These are phyloP conservation scores for Saturnispora halmiae DNA, from an alignment of 805 yeast species.

Conservation along the genomic window DNA sequence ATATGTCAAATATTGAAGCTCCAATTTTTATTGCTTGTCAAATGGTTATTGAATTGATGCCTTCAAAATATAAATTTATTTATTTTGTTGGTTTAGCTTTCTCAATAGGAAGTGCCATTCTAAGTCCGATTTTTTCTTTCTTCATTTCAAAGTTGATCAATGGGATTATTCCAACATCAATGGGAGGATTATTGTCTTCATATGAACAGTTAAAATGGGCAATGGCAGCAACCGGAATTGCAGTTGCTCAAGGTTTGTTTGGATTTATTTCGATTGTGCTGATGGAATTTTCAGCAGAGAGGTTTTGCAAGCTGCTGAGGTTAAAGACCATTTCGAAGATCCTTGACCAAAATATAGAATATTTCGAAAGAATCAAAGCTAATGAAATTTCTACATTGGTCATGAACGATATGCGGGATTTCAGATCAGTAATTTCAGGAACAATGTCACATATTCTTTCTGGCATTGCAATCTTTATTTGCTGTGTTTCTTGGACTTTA, in stretches of 20 bases:
- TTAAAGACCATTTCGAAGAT: constrained; percentile 39
- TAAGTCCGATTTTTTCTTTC: constrained; percentile 72
- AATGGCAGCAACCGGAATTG: constrained; percentile 48
- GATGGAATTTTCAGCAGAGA: constrained; percentile 54
- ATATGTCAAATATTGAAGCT: background rate
- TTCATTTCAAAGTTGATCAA: constrained; percentile 61
- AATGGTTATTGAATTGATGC: constrained; percentile 5
- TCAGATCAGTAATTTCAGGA: constrained; percentile 55
- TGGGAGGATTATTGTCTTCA: constrained; percentile 20
- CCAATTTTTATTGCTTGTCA: constrained; percentile 11
- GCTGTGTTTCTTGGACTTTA: constrained; percentile 74
- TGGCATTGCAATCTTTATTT: constrained; percentile 41
- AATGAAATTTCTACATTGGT: constrained; percentile 56
- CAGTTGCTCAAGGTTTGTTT: constrained; percentile 52
- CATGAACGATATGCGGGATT: constrained; percentile 75
- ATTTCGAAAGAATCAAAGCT: constrained; percentile 40
- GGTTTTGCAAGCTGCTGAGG: constrained; percentile 54
- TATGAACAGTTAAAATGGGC: constrained; percentile 54
- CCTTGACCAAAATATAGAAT: constrained; percentile 41
- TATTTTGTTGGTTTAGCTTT: constrained; percentile 43
- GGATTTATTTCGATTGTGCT: constrained; percentile 42
- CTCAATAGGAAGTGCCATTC: constrained; percentile 49
- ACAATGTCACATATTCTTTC: constrained; percentile 48
- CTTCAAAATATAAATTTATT: constrained; percentile 14
- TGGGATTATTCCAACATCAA: constrained; percentile 45